phyloP scores from a whole-genome alignment of 192 early-diverging fungal species.

The Coemansia sp. region DNA sequence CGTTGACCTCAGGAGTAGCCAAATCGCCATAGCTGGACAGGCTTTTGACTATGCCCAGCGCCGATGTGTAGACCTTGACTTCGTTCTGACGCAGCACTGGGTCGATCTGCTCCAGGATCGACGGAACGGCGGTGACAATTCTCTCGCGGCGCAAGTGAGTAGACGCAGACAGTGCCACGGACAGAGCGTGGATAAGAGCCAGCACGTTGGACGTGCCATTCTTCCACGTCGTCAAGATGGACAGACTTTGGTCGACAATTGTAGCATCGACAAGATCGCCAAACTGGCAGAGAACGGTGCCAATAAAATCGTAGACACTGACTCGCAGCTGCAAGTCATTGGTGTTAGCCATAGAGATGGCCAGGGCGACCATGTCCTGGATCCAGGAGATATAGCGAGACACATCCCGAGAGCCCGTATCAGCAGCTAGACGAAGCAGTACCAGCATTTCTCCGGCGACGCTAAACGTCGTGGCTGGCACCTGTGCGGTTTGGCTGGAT shows the following conservation, averaged over 20 bases:
- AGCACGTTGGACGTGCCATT: slow-evolving; percentile 2
- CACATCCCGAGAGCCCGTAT: slow-evolving; percentile 7
- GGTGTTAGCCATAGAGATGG: slow-evolving; percentile 1
- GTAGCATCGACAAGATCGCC: slow-evolving; percentile 26
- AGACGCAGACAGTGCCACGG: slow-evolving; percentile 15
- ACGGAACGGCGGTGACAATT: slow-evolving; percentile 17
- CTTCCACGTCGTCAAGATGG: slow-evolving; percentile 19
- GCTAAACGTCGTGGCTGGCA: slow-evolving; percentile 22
- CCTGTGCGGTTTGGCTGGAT: slow-evolving; percentile 35
- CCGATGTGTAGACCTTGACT: slow-evolving; percentile 3
- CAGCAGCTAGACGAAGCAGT: slow-evolving; percentile 23
- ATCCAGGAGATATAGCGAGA: slow-evolving; percentile 26
- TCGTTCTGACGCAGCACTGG: slow-evolving; percentile 21
- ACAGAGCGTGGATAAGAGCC: slow-evolving; percentile 20
- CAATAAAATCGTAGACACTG: slow-evolving; percentile 23
- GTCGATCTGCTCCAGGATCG: slow-evolving; percentile 11
- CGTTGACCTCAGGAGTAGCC: slow-evolving; percentile 4
- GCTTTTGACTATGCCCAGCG: slow-evolving; percentile 24
- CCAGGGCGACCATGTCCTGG: slow-evolving; percentile 18
- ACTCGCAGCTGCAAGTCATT: slow-evolving; percentile 23
- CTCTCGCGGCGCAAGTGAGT: slow-evolving; percentile 20
- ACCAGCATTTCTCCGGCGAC: slow-evolving; percentile 19
- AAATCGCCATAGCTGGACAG: slow-evolving; percentile 30
- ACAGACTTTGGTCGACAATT: slow-evolving; percentile 7
- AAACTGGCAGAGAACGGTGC: slow-evolving; percentile 21